Conservation (phyloP, 1,284 basidiomycete genomes). For the Vanrija pseudolonga region DNA sequence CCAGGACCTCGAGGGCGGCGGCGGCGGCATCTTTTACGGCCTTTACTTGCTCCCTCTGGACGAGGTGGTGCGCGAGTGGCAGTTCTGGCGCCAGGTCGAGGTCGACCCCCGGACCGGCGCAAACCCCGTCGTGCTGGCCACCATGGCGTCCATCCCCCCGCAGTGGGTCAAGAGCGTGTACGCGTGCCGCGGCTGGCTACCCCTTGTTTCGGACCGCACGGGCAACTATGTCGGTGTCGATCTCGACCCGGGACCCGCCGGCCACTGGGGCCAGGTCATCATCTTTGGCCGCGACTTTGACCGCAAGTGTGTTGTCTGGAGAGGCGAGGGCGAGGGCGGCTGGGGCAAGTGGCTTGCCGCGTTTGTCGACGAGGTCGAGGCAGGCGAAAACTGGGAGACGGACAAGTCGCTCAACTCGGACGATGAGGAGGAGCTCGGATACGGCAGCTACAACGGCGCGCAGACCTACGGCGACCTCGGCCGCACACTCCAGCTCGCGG, state of each 20-base stretch:
- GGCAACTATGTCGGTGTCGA: constrained; percentile 98
- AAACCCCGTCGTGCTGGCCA: constrained; percentile 64
- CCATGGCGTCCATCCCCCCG: constrained; percentile 85
- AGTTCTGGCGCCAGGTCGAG: constrained; percentile 88
- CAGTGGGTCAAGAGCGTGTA: constrained; percentile 89
- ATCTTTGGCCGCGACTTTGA: constrained; percentile 98
- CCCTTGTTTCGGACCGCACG: constrained; percentile 84
- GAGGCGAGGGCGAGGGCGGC: constrained; percentile 81
- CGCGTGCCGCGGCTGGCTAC: constrained; percentile 93
- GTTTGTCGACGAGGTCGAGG: constrained; percentile 90
- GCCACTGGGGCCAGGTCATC: constrained; percentile 86
- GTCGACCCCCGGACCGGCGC: constrained; percentile 68
- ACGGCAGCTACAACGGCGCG: constrained; percentile 76
- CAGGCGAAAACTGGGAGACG: constrained; percentile 77
- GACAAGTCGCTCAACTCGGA: constrained; percentile 52
- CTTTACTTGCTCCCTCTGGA: constrained; percentile 78
- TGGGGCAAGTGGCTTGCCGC: constrained; percentile 94
- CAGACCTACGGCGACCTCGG: constrained; percentile 66
- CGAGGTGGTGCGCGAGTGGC: constrained; percentile 86
- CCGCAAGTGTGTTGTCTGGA: constrained; percentile 91
- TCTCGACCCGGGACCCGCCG: constrained; percentile 74
- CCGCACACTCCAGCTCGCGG: constrained; percentile 62
- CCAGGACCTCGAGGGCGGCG: constrained; percentile 75
- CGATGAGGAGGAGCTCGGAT: constrained; percentile 70
- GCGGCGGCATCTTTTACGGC: constrained; percentile 74